Base-by-base conservation (phyloP, 441 rosid genomes). In the Gossypium schwendimanii region DNA sequence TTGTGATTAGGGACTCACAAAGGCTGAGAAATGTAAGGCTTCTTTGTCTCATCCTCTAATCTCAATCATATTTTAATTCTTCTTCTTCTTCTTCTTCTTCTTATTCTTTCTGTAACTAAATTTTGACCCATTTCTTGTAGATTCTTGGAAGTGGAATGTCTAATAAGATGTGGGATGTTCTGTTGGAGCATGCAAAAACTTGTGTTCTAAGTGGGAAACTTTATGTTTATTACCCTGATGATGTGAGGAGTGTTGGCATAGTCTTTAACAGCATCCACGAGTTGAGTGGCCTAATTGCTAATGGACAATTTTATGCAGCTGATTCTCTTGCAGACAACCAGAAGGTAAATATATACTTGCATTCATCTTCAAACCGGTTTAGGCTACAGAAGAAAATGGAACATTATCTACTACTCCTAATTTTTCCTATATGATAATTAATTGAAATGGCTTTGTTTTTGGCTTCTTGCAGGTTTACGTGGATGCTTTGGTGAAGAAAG, bases 81-180 rank as follows among this genome's bases (percentile, higher is more conserved):
- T 0, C 0, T 26, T 54, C 44, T 12, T 10, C 3, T 52, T 63
- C 28, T 21, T 21, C 23, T 21, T 21, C 23, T 21, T 21, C 23
- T n/a, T n/a, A n/a, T 14, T 62, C 26, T 49, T 18, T 63, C 60
- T 55, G 31, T 55, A 33, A 73, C 62, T 33, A 6, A 50, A 7
- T 17, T 50, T 49, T 62, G 12, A 72, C n/a, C 49, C 21, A 12
- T 50, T 63, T 33, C 18, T 76, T 77, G 70, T 80, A 96, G 99
- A 89, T 88, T 87, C 96, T 96, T 71, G 99, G 99, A 61, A 87
- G 94, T 54, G 99, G 99, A 14, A 96, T 96, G 99, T 93, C 99
- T 67, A 96, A 89, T 85, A 93, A 87, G 87, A 96, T 96, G 99
- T 96, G 99, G 99, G 99, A 96, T 1, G 92, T 96, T 74, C 88